These are phyloP conservation scores for Ophiocytium majus DNA, from an alignment of 352 stramenopile genomes.

Conservation along the genomic window DNA sequence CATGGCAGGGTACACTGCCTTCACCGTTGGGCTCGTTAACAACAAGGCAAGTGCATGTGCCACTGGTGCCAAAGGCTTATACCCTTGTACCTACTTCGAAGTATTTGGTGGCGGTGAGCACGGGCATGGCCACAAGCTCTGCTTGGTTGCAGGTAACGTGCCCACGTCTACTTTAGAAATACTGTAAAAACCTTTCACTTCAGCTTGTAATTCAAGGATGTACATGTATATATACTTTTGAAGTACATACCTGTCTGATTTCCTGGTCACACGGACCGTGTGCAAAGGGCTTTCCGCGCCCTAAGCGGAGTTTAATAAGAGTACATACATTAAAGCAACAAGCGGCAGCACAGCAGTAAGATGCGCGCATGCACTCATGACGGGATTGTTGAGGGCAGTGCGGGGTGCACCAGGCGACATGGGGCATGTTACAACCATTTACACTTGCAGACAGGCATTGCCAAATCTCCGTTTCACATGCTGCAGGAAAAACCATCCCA, in stretches of 20 bases:
- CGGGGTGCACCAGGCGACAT: not conserved
- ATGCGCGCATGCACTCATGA: too few species aligned
- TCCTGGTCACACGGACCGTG: too few species aligned
- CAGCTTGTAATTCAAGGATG: too few species aligned
- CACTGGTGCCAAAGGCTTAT: not conserved
- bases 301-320: too few species aligned
- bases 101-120: too few species aligned
- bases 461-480: not conserved
- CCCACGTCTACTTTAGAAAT: not conserved
- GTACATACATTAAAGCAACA: too few species aligned
- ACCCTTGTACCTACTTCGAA: too few species aligned
- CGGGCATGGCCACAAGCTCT: not conserved
- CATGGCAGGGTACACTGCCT: constrained; percentile 90
- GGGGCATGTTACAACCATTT: not conserved
- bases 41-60: constrained; percentile 19
- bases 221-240: too few species aligned
- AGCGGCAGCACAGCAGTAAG: too few species aligned
- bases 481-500: not conserved
- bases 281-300: too few species aligned
- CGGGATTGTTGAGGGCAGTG: too few species aligned
- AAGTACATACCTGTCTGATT: too few species aligned
- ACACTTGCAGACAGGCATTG: not conserved
- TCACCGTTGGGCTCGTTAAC: constrained; percentile 67
- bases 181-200: not conserved
- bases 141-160: not conserved